These are phyloP conservation scores for Tetrapyrgos nigripes DNA, from an alignment of 1,284 basidiomycete species.

Conservation along the genomic window DNA sequence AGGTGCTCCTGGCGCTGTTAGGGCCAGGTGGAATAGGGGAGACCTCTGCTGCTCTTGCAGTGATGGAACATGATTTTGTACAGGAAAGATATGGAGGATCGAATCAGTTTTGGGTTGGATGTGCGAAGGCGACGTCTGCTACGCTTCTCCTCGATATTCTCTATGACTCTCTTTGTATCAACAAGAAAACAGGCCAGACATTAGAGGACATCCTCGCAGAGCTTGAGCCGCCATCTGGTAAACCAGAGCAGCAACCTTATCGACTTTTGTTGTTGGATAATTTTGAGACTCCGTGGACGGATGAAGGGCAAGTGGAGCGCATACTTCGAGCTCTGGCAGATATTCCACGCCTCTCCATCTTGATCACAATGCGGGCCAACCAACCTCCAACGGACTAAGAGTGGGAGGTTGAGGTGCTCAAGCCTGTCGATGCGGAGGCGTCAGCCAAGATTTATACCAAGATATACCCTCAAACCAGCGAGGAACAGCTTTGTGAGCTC, in stretches of 20 bases:
- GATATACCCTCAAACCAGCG: background rate
- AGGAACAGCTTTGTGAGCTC: slow-evolving; percentile 7
- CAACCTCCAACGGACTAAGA: background rate
- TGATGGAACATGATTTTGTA: slow-evolving; percentile 16
- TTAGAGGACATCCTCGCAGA: background rate
- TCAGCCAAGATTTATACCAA: slow-evolving; percentile 5
- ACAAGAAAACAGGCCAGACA: background rate
- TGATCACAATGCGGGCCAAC: slow-evolving; percentile 26
- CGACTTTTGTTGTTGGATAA: slow-evolving; percentile 25
- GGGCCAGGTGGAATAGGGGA: slow-evolving; percentile 26
- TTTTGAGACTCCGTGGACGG: slow-evolving; percentile 25
- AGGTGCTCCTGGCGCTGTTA: background rate
- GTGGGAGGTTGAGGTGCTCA: slow-evolving; percentile 12
- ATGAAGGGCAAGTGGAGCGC: slow-evolving; percentile 10
- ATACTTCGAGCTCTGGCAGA: slow-evolving; percentile 18
- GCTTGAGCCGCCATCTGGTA: background rate
- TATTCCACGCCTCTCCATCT: slow-evolving; percentile 20
- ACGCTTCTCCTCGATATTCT: background rate
- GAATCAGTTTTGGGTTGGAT: slow-evolving; percentile 23
- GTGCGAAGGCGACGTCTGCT: slow-evolving; percentile 21
- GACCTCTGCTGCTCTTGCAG: slow-evolving; percentile 20
- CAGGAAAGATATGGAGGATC: slow-evolving; percentile 2
- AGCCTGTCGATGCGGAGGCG: background rate
- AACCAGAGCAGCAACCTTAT: background rate
- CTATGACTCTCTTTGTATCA: background rate